Evolutionary conservation across 257 asterid genomes (phyloP), one percentile per base, ranked within the genome.

Genomic region (Hygrophila difformis): DNA sequence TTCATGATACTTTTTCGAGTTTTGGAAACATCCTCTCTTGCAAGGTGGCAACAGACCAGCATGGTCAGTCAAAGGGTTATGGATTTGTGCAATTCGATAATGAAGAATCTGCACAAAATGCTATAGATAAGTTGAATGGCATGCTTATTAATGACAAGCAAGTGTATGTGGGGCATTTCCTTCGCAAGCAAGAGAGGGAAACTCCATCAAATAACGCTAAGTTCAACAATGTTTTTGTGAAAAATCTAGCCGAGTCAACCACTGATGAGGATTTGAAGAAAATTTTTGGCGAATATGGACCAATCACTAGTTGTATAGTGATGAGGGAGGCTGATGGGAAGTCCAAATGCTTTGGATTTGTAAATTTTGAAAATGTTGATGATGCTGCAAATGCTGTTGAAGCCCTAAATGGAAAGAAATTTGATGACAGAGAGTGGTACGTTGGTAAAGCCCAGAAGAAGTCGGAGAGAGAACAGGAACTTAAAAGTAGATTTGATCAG

Each of bases 21-120:
- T 49, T 49, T 29, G 55, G 55, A 12, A 49, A 49, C 55, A 49
- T 49, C 41, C 55, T 29, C 11, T 49, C 55, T 17, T 49, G 55
- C 42, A 49, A 49, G 18, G n/a, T 49, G 15, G 55, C 55, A 17
- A 49, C 55, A 16, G 55, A 49, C 1, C 5, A 41, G 5, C 8
- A 31, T 49, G 55, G 55, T 7, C 41, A 49, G 13, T 49, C 55
- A 12, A 13, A 23, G 55, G 55, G 55, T 1, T 31, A 49, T 29
- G 55, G 55, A 18, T 49, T 49, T 33, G 55, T 49, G 2, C 55
- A 49, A 18, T 49, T 23, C 12, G 34, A n/a, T 15, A 13, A 18
- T 18, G 55, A 49, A 3, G 55, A 49, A 15, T 38, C 42, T 14
- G 55, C 55, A 10, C 21, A 35, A n/a, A 29, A 14, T 12, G 55